Conservation (phyloP, 805 yeast species). For the Yamadazyma nakazawae region DNA sequence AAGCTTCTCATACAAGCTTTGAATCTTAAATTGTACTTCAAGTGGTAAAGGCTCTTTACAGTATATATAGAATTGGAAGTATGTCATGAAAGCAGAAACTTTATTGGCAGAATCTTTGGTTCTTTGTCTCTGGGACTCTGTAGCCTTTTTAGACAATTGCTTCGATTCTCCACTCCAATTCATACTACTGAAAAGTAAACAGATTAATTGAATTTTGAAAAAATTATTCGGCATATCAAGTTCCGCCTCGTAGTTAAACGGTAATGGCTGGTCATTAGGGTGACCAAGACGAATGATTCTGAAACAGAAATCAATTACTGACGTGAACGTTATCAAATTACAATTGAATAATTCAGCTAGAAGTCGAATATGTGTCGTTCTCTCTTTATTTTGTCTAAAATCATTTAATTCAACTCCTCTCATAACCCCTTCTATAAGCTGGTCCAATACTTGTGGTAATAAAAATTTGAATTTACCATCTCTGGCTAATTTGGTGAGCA, state of each 20-base stretch:
- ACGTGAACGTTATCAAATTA: constrained; percentile 43
- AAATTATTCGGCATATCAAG: constrained; percentile 67
- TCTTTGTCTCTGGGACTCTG: neutral
- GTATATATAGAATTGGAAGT: constrained; percentile 68
- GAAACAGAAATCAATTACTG: constrained; percentile 51
- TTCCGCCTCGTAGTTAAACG: constrained; percentile 42
- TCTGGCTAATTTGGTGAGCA: constrained; percentile 16
- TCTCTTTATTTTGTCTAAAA: constrained; percentile 53
- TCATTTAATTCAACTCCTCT: constrained; percentile 65
- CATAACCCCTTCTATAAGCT: constrained; percentile 57
- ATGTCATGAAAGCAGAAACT: constrained; percentile 42
- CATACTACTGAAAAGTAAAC: constrained; percentile 13
- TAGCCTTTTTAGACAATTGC: neutral
- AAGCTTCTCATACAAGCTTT: constrained; percentile 36
- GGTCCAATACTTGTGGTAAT: constrained; percentile 52
- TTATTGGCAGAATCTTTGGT: constrained; percentile 8
- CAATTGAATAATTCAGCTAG: constrained; percentile 55
- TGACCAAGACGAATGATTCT: constrained; percentile 65
- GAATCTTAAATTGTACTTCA: constrained; percentile 55
- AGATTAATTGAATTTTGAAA: constrained; percentile 61
- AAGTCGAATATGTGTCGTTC: constrained; percentile 61
- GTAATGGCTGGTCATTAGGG: constrained; percentile 51
- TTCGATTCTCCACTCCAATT: neutral
- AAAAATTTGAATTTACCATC: constrained; percentile 35
- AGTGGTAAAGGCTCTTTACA: constrained; percentile 66